Base-by-base conservation (phyloP, 2,329 filamentous ascomycete species). In the Laburnicola sp. region DNA sequence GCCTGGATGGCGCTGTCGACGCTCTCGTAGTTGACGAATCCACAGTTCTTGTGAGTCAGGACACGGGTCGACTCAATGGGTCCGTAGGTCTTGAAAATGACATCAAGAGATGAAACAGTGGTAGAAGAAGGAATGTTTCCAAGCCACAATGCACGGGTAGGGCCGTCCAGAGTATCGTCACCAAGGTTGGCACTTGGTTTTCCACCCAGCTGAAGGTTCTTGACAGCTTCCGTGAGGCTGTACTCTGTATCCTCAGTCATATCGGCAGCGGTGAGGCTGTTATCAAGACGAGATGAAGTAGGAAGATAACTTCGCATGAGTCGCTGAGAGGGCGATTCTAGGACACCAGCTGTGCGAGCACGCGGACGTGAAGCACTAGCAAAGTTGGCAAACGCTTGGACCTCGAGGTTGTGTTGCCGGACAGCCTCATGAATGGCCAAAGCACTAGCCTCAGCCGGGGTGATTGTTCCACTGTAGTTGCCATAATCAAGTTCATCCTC, bases 111-210 rank as follows among this genome's bases (percentile, higher is more conserved):
- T 1, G 93, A 96, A 8, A 94, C 92, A 0, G 94, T 99, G 2
- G 94, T 99, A 2, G 94, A 97, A 3, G 93, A 92, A 9, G 94
- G 94, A 52, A 99, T 97, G 73, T 93, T 97, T 48, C 94, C 94
- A 44, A 99, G 88, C 94, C 94, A 99, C 48, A 99, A 78, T 30
- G 94, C 92, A 65, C 92, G 88, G 9, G 94, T 97, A 21, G 93
- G 93, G 0, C 89, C 90, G 69, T 97, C 92, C 35, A 96, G 80
- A 32, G 85, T 89, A 58, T 96, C 91, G 52, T 96, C 89, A 7
- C 83, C 81, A 40, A 83, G 81, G 54, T 95, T 82, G 31, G 87
- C 80, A 11, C 69, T 74, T 40, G 53, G 83, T 79, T 69, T 89
- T 80, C 72, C 86, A 82, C 69, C 83, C 9, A 96, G 76, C 50